Evolutionary conservation across 2,329 filamentous ascomycete species (phyloP).

Genomic region (Tricladium varicosporioides): DNA sequence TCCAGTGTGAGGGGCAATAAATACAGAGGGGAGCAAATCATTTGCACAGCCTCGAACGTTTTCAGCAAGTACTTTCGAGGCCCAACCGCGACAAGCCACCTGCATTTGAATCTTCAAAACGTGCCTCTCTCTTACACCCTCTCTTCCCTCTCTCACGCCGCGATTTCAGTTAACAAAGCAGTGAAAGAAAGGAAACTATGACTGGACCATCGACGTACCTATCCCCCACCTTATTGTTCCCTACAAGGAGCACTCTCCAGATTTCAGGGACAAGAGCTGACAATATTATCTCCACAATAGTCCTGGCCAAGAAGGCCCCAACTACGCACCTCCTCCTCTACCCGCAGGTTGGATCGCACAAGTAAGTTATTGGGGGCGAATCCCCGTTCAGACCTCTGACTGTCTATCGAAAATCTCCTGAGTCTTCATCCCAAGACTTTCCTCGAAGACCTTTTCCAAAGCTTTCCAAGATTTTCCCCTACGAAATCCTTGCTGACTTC

Average conservation of each 20-base stretch:
- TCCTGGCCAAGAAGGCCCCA: conserved; percentile 36
- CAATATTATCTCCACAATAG: conserved; percentile 17
- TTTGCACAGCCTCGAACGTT: not conserved
- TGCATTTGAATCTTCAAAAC: not conserved
- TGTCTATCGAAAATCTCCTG: too few relatives aligned
- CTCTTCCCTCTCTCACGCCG: not conserved
- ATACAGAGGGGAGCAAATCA: not conserved
- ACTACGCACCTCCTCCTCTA: conserved; percentile 51
- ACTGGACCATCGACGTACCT: conserved; percentile 31
- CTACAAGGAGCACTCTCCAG: not conserved
- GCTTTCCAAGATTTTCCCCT: too few relatives aligned
- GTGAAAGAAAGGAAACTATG: conserved; percentile 19
- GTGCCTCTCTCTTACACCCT: not conserved
- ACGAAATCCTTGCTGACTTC: too few relatives aligned
- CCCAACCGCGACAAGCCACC: not conserved
- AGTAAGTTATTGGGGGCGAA: conserved; percentile 10
- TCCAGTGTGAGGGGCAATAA: not conserved
- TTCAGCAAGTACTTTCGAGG: not conserved
- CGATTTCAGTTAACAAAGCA: not conserved
- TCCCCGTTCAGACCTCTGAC: too few relatives aligned
- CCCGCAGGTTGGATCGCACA: conserved; percentile 68
- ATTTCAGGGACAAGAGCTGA: conserved; percentile 7
- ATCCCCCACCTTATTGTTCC: conserved; percentile 1
- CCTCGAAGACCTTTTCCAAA: too few relatives aligned
- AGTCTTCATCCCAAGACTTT: too few relatives aligned